Evolutionary conservation across 805 yeast genomes (phyloP).

Genomic region (Metschnikowia henanensis): DNA sequence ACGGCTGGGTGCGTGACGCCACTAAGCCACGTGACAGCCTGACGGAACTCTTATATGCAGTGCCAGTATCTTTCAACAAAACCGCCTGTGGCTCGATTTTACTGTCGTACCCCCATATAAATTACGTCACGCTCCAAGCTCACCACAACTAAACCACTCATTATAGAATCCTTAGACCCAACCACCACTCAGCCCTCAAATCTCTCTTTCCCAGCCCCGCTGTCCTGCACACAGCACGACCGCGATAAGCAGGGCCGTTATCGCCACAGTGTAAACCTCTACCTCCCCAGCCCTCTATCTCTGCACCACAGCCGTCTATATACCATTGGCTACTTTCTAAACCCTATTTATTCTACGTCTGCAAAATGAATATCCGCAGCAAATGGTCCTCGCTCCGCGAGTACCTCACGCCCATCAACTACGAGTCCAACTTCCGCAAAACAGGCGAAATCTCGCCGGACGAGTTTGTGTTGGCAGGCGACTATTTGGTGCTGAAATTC

Average conservation of each 20-base stretch:
- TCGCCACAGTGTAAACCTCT: slow-evolving; percentile 2
- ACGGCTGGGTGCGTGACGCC: too few species aligned
- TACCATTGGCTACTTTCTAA: not conserved
- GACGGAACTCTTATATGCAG: too few species aligned
- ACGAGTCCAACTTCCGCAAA: slow-evolving; percentile 77
- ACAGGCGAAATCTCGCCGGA: slow-evolving; percentile 96
- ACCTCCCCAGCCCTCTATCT: not conserved
- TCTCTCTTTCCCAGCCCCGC: not conserved
- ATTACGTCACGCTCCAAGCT: too few species aligned
- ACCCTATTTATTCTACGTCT: not conserved
- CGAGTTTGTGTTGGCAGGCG: slow-evolving; percentile 94
- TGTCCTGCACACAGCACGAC: not conserved
- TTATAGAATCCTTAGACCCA: too few species aligned
- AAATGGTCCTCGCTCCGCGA: slow-evolving; percentile 84
- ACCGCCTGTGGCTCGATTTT: too few species aligned
- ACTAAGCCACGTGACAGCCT: too few species aligned
- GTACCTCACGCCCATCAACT: slow-evolving; percentile 87
- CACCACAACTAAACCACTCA: too few species aligned
- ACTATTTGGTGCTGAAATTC: slow-evolving; percentile 83
- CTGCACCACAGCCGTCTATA: not conserved
- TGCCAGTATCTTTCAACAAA: too few species aligned
- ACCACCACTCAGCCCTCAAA: too few species aligned
- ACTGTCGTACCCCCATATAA: too few species aligned
- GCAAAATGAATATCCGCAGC: slow-evolving; percentile 19
- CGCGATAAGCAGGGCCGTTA: not conserved